Conservation (phyloP, 192 early-diverging fungal genomes). For the Entomortierella beljakovae region DNA sequence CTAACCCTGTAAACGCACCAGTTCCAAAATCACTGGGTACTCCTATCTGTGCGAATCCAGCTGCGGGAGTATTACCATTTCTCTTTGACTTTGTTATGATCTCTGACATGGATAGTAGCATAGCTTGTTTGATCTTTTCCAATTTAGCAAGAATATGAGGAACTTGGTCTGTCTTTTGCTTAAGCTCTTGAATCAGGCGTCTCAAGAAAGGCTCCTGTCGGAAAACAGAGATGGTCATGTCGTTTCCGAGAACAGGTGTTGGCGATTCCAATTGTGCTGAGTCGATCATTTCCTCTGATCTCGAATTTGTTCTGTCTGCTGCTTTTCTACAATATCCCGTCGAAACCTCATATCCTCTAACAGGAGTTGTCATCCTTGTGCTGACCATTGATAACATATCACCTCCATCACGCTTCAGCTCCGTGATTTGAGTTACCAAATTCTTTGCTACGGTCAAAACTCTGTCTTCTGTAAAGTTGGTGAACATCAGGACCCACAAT, state of each 20-base stretch:
- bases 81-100: constrained; percentile 35
- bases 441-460: constrained; percentile 78
- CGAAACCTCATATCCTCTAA: constrained; percentile 45
- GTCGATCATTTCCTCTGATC: background rate
- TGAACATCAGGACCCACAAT: constrained; percentile 68
- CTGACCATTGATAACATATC: constrained; percentile 62
- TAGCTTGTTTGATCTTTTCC: constrained; percentile 38
- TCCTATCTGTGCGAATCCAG: constrained; percentile 42
- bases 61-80: constrained; percentile 40
- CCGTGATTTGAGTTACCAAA: constrained; percentile 70
- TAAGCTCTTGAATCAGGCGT: constrained; percentile 55
- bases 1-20: background rate
- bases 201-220: constrained; percentile 75
- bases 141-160: constrained; percentile 35
- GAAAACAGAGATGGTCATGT: constrained; percentile 73
- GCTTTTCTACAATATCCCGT: constrained; percentile 42
- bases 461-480: constrained; percentile 76
- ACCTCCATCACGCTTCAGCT: constrained; percentile 74
- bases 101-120: constrained; percentile 43
- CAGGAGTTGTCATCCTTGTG: constrained; percentile 55
- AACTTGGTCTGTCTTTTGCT: constrained; percentile 54
- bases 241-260: constrained; percentile 58
- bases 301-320: background rate
- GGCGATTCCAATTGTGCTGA: constrained; percentile 32
- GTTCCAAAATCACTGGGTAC: constrained; percentile 42